A percentile compares a stretch with the other conserved stretches of the same genome.
phyloP scores from a whole-genome alignment of 257 asterid species.

The Apocynum venetum region DNA sequence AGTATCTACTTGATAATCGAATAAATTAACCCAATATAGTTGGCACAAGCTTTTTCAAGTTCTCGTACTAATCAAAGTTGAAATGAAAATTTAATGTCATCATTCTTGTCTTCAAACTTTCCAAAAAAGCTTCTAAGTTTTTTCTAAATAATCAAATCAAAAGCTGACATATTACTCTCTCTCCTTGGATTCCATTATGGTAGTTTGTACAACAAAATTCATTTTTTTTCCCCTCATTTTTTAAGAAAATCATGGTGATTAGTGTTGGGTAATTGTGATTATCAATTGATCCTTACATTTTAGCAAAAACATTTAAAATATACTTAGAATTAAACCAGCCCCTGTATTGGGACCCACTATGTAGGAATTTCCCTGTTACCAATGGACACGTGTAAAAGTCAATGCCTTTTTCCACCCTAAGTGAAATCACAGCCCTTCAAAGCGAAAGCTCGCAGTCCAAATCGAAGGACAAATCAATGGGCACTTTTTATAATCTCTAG shows the following conservation, averaged over 20 bases:
- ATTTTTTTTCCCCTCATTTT: no score
- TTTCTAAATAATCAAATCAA: background rate
- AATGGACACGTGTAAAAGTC: background rate
- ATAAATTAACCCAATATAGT: no score
- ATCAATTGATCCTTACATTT: constrained; percentile 5
- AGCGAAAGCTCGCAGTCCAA: background rate
- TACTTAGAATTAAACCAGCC: background rate
- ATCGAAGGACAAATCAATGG: background rate
- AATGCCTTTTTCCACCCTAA: background rate
- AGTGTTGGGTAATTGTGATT: constrained; percentile 12
- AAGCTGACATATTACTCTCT: background rate
- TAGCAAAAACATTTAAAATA: background rate
- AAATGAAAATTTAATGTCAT: no score
- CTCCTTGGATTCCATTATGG: background rate
- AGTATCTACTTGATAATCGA: no score
- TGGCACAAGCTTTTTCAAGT: no score
- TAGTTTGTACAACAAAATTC: background rate
- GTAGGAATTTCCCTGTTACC: background rate
- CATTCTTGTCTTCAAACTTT: no score
- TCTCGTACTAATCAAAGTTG: no score
- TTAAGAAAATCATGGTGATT: no score
- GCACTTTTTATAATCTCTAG: background rate
- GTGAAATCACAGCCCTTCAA: background rate
- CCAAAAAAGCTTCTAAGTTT: background rate
- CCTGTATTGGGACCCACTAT: background rate